A percentile compares a stretch with the other conserved stretches of the same genome.
phyloP scores from a whole-genome alignment of 2,329 filamentous ascomycete genomes.

The Fusarium sarcochroum region DNA sequence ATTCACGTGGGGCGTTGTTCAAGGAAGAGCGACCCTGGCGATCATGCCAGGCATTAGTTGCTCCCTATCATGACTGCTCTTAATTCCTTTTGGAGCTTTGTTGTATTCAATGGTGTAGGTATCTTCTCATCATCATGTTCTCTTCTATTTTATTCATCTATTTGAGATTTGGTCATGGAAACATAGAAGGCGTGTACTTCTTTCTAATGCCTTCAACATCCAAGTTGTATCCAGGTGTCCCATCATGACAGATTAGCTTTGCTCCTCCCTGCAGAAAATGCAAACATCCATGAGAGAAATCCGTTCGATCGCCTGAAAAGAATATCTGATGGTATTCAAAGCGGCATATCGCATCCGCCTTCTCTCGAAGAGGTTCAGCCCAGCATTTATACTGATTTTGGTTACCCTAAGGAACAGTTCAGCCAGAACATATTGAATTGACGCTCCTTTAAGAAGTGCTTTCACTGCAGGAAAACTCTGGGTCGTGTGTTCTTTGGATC shows the following conservation, averaged over 20 bases:
- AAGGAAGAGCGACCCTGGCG: constrained; percentile 10
- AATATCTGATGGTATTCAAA: background rate
- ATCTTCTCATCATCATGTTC: background rate
- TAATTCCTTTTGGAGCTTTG: background rate
- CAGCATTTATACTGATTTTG: background rate
- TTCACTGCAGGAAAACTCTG: background rate
- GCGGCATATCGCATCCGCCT: background rate
- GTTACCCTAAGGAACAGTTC: background rate
- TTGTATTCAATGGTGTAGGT: background rate
- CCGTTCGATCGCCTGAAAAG: background rate
- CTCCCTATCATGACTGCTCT: constrained; percentile 19
- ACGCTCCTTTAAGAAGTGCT: background rate
- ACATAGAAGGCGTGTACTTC: background rate
- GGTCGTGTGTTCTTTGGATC: constrained; percentile 13
- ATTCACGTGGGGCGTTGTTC: constrained; percentile 43
- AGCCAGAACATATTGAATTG: background rate
- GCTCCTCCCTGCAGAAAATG: background rate
- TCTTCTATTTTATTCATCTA: background rate
- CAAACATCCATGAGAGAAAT: background rate
- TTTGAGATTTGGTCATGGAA: background rate
- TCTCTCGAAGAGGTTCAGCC: background rate
- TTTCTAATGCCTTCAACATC: background rate
- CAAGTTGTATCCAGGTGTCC: background rate
- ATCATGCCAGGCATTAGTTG: constrained; percentile 8
- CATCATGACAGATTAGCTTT: background rate